A percentile compares a stretch with the other conserved stretches of the same genome.
These are phyloP conservation scores for Colletotrichum tamarilloi DNA, from an alignment of 2,329 filamentous ascomycete species.

Conservation along the genomic window DNA sequence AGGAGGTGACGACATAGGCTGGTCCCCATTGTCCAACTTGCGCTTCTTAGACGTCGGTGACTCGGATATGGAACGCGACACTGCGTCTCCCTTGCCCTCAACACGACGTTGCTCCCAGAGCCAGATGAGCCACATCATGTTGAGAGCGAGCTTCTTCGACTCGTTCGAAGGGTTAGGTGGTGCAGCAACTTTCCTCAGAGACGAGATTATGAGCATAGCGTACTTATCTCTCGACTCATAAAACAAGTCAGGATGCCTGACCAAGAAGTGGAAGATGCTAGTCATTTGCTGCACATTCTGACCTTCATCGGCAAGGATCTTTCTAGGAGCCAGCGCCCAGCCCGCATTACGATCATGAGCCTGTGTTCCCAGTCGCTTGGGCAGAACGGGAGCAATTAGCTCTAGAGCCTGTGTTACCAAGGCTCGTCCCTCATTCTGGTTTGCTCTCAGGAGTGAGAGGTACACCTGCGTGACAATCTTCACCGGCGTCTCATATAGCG, in stretches of 20 bases:
- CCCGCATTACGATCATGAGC: constrained; percentile 79
- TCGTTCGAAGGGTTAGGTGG: constrained; percentile 89
- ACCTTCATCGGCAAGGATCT: constrained; percentile 92
- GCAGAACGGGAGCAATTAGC: constrained; percentile 91
- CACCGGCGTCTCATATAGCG: constrained; percentile 92
- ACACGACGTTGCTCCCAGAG: constrained; percentile 91
- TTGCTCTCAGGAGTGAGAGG: constrained; percentile 87
- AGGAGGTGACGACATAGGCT: constrained; percentile 65
- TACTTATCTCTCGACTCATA: constrained; percentile 96
- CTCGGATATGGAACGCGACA: constrained; percentile 62
- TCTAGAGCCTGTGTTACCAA: constrained; percentile 95
- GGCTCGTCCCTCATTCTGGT: constrained; percentile 92
- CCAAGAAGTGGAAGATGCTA: constrained; percentile 96
- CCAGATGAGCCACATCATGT: constrained; percentile 91
- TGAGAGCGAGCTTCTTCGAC: constrained; percentile 89
- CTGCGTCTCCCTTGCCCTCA: constrained; percentile 62
- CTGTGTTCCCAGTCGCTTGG: constrained; percentile 79
- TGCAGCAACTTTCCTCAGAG: constrained; percentile 86
- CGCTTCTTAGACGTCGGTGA: constrained; percentile 82
- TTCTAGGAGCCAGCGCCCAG: constrained; percentile 91
- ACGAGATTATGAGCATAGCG: constrained; percentile 86
- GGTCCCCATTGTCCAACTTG: constrained; percentile 73
- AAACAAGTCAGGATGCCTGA: constrained; percentile 91
- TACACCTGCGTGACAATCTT: constrained; percentile 98
- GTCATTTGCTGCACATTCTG: constrained; percentile 96